These are phyloP conservation scores for Trichoderma gamsii DNA, from an alignment of 495 filamentous ascomycete species.

Conservation along the genomic window DNA sequence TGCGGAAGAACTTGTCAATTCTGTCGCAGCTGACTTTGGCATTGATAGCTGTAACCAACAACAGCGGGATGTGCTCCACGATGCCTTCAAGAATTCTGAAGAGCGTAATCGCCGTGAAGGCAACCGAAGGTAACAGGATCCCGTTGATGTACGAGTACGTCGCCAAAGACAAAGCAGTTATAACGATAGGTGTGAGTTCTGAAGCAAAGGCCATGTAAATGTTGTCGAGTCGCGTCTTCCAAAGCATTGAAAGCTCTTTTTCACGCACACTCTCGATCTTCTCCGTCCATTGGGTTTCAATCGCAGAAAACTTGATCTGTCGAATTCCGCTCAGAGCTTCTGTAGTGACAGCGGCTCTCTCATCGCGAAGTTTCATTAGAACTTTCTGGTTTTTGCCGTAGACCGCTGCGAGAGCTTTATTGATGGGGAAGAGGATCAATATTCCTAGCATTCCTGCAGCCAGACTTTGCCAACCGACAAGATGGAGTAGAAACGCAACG, in stretches of 20 bases:
- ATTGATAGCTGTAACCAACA: slow-evolving; percentile 51
- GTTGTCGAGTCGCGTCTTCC: slow-evolving; percentile 5
- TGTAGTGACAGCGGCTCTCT: slow-evolving; percentile 59
- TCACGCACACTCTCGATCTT: slow-evolving; percentile 53
- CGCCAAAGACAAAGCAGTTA: not conserved
- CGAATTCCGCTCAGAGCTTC: slow-evolving; percentile 69
- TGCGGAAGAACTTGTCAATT: slow-evolving; percentile 54
- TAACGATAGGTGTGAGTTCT: not conserved
- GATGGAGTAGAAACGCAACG: not conserved
- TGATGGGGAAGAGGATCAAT: not conserved
- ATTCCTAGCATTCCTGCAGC: slow-evolving; percentile 2
- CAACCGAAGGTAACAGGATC: slow-evolving; percentile 51
- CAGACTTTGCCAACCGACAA: slow-evolving; percentile 1
- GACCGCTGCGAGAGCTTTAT: not conserved
- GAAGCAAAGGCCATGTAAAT: slow-evolving; percentile 8
- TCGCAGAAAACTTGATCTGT: slow-evolving; percentile 69
- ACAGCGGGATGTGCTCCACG: slow-evolving; percentile 52
- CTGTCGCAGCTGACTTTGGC: slow-evolving; percentile 52
- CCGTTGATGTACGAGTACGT: slow-evolving; percentile 33
- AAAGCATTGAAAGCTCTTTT: slow-evolving; percentile 44
- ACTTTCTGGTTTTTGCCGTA: slow-evolving; percentile 52
- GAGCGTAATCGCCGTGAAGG: slow-evolving; percentile 59
- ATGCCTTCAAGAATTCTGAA: slow-evolving; percentile 53
- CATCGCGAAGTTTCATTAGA: slow-evolving; percentile 64
- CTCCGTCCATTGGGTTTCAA: slow-evolving; percentile 61